These are phyloP conservation scores for Phyllosticta paracitricarpa DNA, from an alignment of 2,329 filamentous ascomycete genomes.

Conservation along the genomic window DNA sequence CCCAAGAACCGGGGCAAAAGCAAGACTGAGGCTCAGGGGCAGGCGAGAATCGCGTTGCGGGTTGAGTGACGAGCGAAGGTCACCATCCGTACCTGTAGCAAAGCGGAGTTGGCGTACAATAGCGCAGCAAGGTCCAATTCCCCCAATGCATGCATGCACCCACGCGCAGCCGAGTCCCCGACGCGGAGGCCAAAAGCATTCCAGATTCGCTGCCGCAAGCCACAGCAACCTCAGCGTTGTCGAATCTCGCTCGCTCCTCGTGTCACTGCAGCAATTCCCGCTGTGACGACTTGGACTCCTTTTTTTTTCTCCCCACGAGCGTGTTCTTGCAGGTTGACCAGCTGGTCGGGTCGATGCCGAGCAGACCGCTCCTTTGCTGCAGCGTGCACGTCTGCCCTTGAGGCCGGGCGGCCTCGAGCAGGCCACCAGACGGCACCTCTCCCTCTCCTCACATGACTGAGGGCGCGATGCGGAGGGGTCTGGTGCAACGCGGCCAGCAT, in stretches of 20 bases:
- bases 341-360: constrained; percentile 1
- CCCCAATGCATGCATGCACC: background rate
- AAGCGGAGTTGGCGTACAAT: background rate
- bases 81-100: background rate
- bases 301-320: background rate
- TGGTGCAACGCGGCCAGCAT: background rate
- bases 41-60: background rate
- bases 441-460: constrained; percentile 10
- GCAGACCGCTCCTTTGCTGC: constrained; percentile 10
- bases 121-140: background rate
- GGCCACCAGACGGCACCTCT: background rate
- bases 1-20: background rate
- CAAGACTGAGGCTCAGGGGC: background rate
- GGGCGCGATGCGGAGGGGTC: constrained; percentile 4
- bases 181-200: background rate
- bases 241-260: background rate
- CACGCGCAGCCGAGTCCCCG: background rate
- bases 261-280: background rate
- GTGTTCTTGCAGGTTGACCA: background rate
- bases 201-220: background rate
- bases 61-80: background rate
- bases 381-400: background rate
- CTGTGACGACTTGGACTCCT: background rate
- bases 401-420: constrained; percentile 4
- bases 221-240: background rate